Conservation (phyloP, 2,329 filamentous ascomycete species). For the Triangularia verruculosa region DNA sequence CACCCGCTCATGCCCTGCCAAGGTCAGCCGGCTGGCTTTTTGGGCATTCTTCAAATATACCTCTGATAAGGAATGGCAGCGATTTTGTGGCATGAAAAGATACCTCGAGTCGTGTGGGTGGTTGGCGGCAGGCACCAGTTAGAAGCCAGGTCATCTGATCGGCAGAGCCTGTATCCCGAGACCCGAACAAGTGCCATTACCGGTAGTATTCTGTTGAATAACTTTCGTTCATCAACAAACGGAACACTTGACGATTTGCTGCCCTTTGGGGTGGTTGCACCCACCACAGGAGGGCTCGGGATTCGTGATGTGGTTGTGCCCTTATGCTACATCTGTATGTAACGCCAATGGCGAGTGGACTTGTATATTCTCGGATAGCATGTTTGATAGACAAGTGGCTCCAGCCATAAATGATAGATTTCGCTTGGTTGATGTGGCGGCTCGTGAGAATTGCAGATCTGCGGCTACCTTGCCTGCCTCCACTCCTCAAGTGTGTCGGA, state of each 20-base stretch:
- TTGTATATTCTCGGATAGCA: too few relatives aligned
- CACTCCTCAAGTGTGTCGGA: too few relatives aligned
- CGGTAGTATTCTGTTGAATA: not conserved
- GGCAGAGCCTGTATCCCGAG: not conserved
- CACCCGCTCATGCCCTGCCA: too few relatives aligned
- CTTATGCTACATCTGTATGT: slow-evolving; percentile 3
- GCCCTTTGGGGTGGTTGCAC: not conserved
- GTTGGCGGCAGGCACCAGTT: not conserved
- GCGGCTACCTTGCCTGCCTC: too few relatives aligned
- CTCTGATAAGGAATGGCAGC: too few relatives aligned
- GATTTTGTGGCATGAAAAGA: too few relatives aligned
- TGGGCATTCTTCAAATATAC: too few relatives aligned
- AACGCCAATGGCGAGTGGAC: not conserved
- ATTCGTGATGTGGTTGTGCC: slow-evolving; percentile 1
- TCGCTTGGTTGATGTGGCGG: not conserved
- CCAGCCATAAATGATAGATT: not conserved
- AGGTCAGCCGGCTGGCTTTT: too few relatives aligned
- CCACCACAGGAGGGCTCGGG: not conserved
- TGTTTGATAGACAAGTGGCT: not conserved
- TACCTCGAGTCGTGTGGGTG: not conserved
- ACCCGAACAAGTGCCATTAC: slow-evolving; percentile 1
- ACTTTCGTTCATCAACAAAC: not conserved
- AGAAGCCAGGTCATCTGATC: too few relatives aligned
- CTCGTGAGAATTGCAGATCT: not conserved
- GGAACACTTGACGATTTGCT: slow-evolving; percentile 2